Conservation (phyloP, 306 rosid species). For the Prunus davidiana region DNA sequence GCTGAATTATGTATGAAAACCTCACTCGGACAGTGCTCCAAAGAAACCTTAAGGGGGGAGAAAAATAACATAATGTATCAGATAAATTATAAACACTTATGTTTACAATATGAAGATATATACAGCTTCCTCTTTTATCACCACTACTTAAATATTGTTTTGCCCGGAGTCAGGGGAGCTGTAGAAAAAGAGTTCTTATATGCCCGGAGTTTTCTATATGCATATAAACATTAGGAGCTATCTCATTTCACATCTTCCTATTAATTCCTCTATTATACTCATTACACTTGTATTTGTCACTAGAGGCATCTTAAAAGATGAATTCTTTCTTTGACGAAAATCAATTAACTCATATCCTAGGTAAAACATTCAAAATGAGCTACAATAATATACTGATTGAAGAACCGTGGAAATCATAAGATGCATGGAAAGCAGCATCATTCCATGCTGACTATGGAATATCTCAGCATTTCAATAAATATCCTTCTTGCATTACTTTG, state of each 20-base stretch:
- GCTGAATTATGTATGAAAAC: slow-evolving; percentile 78
- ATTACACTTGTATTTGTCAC: background rate
- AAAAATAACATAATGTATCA: slow-evolving; percentile 2
- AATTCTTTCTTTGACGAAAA: no score
- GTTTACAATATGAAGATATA: background rate
- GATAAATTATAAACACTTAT: background rate
- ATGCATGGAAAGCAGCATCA: background rate
- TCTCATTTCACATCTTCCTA: background rate
- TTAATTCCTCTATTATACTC: background rate
- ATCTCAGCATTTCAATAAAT: no score
- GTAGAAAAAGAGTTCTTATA: background rate
- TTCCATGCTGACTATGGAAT: background rate
- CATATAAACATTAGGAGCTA: background rate
- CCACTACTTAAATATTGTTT: background rate
- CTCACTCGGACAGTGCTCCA: slow-evolving; percentile 75
- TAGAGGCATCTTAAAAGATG: background rate
- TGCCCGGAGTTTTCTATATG: background rate
- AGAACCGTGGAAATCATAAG: background rate
- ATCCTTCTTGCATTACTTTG: background rate
- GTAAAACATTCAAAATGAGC: background rate
- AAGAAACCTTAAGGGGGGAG: slow-evolving; percentile 51
- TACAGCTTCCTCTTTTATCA: background rate
- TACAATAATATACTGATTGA: background rate
- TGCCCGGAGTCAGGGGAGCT: background rate
- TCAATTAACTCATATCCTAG: background rate